Evolutionary conservation across 768 basidiomycete genomes (phyloP).

Genomic region (Russula earlei): DNA sequence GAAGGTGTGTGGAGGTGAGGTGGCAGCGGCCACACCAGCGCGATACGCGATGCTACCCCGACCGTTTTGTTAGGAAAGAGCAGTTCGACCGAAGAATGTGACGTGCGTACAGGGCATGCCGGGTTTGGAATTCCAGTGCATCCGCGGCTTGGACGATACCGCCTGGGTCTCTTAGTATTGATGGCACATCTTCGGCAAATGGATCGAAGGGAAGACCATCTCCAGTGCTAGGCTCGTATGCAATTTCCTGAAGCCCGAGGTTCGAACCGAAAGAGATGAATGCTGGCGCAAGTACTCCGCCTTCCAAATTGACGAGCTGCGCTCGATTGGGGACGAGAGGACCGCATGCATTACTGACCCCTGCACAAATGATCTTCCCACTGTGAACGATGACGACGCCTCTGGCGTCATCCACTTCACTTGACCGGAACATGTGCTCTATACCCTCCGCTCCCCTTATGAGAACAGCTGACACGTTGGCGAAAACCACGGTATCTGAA

Average conservation of each 20-base stretch:
- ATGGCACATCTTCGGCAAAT: constrained; percentile 32
- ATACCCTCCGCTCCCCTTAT: constrained; percentile 4
- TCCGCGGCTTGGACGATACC: constrained; percentile 53
- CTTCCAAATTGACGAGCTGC: constrained; percentile 43
- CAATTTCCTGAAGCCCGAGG: constrained; percentile 58
- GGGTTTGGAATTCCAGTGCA: constrained; percentile 41
- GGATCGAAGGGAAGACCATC: constrained; percentile 53
- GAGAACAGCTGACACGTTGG: constrained; percentile 40
- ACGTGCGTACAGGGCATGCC: constrained; percentile 26
- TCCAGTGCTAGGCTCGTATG: constrained; percentile 43
- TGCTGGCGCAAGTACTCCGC: constrained; percentile 54
- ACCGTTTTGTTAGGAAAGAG: neutral
- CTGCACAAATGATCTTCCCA: constrained; percentile 47
- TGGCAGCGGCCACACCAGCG: constrained; percentile 36
- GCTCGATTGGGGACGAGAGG: constrained; percentile 5
- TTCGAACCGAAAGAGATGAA: constrained; percentile 53
- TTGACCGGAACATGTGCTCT: constrained; percentile 15
- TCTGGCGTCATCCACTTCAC: constrained; percentile 1
- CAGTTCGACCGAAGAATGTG: neutral
- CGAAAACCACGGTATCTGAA: constrained; percentile 39
- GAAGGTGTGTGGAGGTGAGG: constrained; percentile 27
- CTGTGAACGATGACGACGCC: constrained; percentile 39
- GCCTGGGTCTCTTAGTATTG: constrained; percentile 34
- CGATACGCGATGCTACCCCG: constrained; percentile 36
- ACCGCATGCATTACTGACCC: constrained; percentile 18